phyloP scores from a whole-genome alignment of 345 rosid genomes.

The Melastoma malabathricum region DNA sequence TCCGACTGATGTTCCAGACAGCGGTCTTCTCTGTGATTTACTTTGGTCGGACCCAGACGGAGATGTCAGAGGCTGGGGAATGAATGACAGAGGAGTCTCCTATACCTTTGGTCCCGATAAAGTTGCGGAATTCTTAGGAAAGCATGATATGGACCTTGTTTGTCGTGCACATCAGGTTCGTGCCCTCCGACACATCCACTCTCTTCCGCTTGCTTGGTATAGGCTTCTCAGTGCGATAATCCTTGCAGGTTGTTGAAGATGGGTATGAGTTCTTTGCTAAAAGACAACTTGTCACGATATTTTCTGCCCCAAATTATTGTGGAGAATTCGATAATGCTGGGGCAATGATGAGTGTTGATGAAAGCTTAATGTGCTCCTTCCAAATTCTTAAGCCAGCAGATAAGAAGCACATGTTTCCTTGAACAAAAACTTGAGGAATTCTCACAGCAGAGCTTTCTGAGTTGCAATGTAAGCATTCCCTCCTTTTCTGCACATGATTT shows the following conservation, averaged over 20 bases:
- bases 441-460: background rate
- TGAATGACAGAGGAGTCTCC: constrained; percentile 89
- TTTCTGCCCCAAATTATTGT: constrained; percentile 89
- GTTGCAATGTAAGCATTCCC: constrained; percentile 1
- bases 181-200: constrained; percentile 1
- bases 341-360: constrained; percentile 94
- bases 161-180: constrained; percentile 92
- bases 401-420: constrained; percentile 28
- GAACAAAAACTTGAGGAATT: constrained; percentile 6
- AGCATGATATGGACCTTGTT: constrained; percentile 81
- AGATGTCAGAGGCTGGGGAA: constrained; percentile 78
- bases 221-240: background rate
- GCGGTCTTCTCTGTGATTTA: constrained; percentile 83
- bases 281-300: constrained; percentile 74
- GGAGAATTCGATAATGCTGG: constrained; percentile 94
- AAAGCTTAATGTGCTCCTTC: constrained; percentile 86
- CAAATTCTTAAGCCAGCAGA: constrained; percentile 83
- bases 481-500: constrained; percentile 1
- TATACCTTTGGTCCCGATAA: constrained; percentile 75
- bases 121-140: constrained; percentile 55
- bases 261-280: constrained; percentile 89
- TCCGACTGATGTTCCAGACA: constrained; percentile 80
- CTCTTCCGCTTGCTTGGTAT: constrained; percentile 1
- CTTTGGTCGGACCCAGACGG: constrained; percentile 90
- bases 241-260: constrained; percentile 79